These are phyloP conservation scores for Stephania yunnanensis DNA, from an alignment of 164 flowering plant genomes.

Conservation along the genomic window DNA sequence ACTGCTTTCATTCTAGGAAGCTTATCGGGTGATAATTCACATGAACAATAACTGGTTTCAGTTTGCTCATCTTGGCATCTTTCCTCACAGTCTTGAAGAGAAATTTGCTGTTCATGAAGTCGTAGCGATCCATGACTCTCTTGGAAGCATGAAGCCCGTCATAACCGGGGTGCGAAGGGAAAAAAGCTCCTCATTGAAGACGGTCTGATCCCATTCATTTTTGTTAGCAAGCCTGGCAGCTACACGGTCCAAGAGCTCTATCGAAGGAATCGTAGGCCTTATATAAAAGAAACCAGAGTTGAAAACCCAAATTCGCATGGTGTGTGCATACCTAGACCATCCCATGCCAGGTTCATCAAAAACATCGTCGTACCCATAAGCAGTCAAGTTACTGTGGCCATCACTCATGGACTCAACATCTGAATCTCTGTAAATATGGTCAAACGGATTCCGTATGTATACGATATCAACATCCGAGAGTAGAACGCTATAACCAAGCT, in stretches of 20 bases:
- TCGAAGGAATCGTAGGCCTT: constrained; percentile 84
- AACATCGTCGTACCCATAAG: constrained; percentile 85
- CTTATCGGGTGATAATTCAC: constrained; percentile 91
- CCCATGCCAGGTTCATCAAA: constrained; percentile 91
- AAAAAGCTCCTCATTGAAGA: constrained; percentile 90
- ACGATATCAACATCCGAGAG: constrained; percentile 93
- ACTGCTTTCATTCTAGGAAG: constrained; percentile 82
- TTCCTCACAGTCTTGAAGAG: constrained; percentile 85
- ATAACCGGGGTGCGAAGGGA: constrained; percentile 89
- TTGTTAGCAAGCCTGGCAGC: constrained; percentile 53
- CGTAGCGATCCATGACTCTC: constrained; percentile 81
- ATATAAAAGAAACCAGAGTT: constrained; percentile 95
- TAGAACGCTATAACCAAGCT: constrained; percentile 87
- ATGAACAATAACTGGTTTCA: constrained; percentile 85
- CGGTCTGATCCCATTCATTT: constrained; percentile 90
- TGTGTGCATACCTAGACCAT: constrained; percentile 94
- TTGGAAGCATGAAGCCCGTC: constrained; percentile 84
- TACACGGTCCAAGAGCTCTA: constrained; percentile 94
- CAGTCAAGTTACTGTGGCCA: constrained; percentile 86
- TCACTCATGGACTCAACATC: constrained; percentile 96
- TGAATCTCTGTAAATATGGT: constrained; percentile 71
- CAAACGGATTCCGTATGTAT: constrained; percentile 85
- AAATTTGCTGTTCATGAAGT: constrained; percentile 93
- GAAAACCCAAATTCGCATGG: constrained; percentile 94
- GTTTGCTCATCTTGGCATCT: constrained; percentile 52